Base-by-base conservation (phyloP, 192 early-diverging fungal species). In the Umbelopsis sp. region DNA sequence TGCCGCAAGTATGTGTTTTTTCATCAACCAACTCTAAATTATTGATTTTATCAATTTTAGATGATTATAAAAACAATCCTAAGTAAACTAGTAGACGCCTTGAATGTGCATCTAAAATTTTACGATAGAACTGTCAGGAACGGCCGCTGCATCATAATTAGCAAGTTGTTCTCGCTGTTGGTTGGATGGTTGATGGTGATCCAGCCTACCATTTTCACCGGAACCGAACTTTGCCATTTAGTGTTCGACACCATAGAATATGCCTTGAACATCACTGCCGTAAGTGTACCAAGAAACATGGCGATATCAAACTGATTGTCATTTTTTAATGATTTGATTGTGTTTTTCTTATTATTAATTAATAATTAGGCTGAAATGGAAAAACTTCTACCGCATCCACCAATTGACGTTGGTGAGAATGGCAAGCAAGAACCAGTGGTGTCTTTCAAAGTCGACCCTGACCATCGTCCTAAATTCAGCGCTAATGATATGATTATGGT, bases 151-250 rank as follows among this genome's bases (percentile, higher is more conserved):
- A 65, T 76, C 12, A 88, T 91, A 25, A 81, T 92, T n/a, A 81
- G 88, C 2, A 77, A 84, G 18, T 75, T 94, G 16, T 88, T 93
- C 46, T 82, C 85, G 23, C 91, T 91, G 67, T 64, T 94, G 9
- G 72, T 85, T 2, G 87, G 90, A 41, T 95, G 92, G 94, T 46
- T 94, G n/a, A 92, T 94, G 88, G 79, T 80, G 2, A 76, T 87
- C 22, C 85, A 90, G 7, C 71, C 85, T 13, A 83, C 82, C 22
- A 66, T 91, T 5, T 80, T 93, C 67, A 81, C 83, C 2, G 82
- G 83, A 27, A 87, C 87, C 2, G 89, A 92, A 27, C 79, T 91
- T 11, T 83, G 86, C 15, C 81, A 79, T 30, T 70, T 89, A 13
- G 82, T 93, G 11, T 91, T 90, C 81, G 91, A 94, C 67, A 81